Conservation (phyloP, 345 rosid species). For the Populus pruinosa region DNA sequence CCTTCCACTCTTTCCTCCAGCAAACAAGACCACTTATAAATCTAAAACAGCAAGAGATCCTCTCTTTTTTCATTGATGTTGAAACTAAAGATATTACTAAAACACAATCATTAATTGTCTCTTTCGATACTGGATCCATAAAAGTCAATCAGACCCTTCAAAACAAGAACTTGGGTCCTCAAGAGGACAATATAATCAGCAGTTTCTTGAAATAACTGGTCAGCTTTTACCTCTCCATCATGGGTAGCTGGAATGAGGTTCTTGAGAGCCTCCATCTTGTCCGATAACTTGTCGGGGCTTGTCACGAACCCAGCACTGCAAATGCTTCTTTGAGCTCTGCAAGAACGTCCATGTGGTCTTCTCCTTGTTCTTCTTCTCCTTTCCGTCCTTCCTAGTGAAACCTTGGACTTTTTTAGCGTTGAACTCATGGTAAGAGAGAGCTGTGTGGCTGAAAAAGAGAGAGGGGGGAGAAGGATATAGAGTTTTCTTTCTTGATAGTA, state of each 20-base stretch:
- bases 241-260: conserved; percentile 51
- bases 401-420: conserved; percentile 31
- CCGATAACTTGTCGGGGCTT: conserved; percentile 37
- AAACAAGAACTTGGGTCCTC: conserved; percentile 57
- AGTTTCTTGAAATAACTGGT: conserved; percentile 66
- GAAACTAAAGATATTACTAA: conserved; percentile 15
- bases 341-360: conserved; percentile 8
- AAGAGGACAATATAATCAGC: conserved; percentile 75
- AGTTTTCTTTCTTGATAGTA: neutral
- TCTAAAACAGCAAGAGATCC: conserved; percentile 2
- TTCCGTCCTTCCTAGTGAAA: conserved; percentile 10
- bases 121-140: conserved; percentile 45
- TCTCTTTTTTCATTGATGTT: neutral
- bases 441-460: neutral
- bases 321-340: conserved; percentile 7
- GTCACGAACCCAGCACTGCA: neutral
- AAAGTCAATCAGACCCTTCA: conserved; percentile 61
- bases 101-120: conserved; percentile 17
- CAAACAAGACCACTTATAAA: conserved; percentile 10
- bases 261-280: conserved; percentile 70
- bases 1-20: conserved; percentile 3
- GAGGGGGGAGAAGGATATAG: neutral
- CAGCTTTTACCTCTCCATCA: conserved; percentile 31
- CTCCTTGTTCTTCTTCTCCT: conserved; percentile 10
- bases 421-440: conserved; percentile 12